phyloP scores from a whole-genome alignment of 148 eudicot genomes.

The Chenopodium quinoa region DNA sequence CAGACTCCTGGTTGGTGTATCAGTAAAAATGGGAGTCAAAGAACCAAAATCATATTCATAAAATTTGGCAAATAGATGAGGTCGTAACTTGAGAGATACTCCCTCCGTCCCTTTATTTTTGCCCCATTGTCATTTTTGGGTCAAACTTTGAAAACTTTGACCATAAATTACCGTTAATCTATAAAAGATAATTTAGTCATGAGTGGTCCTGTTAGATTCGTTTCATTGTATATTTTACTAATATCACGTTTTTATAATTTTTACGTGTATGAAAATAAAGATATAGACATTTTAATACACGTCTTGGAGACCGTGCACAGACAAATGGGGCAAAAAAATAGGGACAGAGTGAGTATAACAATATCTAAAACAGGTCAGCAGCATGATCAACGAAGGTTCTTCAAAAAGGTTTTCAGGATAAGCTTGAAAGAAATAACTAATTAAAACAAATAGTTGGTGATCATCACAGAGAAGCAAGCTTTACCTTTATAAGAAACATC shows the following conservation, averaged over 20 bases:
- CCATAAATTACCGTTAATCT: too few relatives aligned
- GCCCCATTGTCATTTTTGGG: too few relatives aligned
- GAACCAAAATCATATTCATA: neutral
- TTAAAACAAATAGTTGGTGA: neutral
- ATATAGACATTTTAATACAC: too few relatives aligned
- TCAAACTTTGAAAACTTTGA: too few relatives aligned
- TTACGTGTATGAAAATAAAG: too few relatives aligned
- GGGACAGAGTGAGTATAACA: neutral
- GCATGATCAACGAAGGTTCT: neutral
- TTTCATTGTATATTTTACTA: too few relatives aligned
- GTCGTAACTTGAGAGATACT: neutral
- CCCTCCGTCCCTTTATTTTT: too few relatives aligned
- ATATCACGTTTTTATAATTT: too few relatives aligned
- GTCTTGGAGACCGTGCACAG: too few relatives aligned
- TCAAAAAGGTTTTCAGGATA: neutral
- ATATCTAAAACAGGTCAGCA: neutral
- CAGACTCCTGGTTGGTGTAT: constrained; percentile 38
- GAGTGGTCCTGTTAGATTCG: too few relatives aligned
- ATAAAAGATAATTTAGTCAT: too few relatives aligned
- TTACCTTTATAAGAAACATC: neutral
- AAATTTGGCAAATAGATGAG: neutral
- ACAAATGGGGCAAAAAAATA: too few relatives aligned
- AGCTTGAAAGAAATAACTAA: neutral
- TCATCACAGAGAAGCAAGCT: neutral
- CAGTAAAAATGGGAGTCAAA: constrained; percentile 5